phyloP scores from a whole-genome alignment of 2,329 filamentous ascomycete genomes.

The Aureobasidium sp. region DNA sequence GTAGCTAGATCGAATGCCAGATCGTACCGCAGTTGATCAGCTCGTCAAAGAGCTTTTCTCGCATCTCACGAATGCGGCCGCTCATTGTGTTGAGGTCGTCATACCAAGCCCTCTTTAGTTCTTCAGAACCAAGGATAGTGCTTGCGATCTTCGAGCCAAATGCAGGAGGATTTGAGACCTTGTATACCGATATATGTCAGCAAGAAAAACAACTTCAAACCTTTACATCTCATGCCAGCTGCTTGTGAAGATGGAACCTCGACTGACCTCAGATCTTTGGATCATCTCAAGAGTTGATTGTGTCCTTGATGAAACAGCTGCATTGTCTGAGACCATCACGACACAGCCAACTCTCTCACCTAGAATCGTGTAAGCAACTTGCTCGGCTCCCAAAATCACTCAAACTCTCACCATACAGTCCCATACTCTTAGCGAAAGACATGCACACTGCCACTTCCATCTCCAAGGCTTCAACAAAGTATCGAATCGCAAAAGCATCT shows the following conservation, averaged over 20 bases:
- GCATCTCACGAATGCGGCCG: neutral
- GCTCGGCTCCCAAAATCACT: no score
- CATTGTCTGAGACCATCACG: constrained; percentile 69
- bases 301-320: neutral
- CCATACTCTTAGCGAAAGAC: constrained; percentile 47
- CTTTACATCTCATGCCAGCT: constrained; percentile 26
- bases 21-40: neutral
- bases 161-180: constrained; percentile 83
- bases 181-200: constrained; percentile 69
- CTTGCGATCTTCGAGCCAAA: constrained; percentile 72
- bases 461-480: constrained; percentile 29
- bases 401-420: constrained; percentile 57
- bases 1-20: constrained; percentile 50
- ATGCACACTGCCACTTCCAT: constrained; percentile 49
- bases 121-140: constrained; percentile 67
- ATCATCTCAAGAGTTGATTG: neutral
- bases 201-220: constrained; percentile 43
- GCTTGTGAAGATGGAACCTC: no score
- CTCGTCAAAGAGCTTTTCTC: neutral
- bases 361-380: neutral
- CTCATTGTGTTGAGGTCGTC: neutral
- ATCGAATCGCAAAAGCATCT: constrained; percentile 28
- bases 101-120: constrained; percentile 73
- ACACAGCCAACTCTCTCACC: constrained; percentile 80
- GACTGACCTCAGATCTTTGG: neutral